Evolutionary conservation across 345 rosid genomes (phyloP).

Genomic region (Aurinia saxatilis): DNA sequence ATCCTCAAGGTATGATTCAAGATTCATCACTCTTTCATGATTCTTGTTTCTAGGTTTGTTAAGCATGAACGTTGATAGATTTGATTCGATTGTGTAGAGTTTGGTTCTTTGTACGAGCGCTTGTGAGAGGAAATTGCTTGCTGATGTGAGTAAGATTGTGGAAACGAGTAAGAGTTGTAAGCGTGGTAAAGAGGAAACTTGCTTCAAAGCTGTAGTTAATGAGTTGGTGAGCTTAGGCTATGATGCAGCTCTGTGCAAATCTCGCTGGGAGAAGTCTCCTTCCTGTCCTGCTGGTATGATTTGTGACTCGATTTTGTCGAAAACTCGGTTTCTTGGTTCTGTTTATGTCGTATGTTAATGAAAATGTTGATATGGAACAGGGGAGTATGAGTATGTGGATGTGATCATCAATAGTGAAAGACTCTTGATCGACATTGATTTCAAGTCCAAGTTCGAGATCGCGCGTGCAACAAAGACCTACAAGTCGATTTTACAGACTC

Average conservation of each 20-base stretch:
- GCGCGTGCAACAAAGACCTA: constrained; percentile 78
- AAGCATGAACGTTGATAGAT: background rate
- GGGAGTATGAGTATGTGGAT: constrained; percentile 71
- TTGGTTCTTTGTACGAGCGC: constrained; percentile 50
- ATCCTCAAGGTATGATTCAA: constrained; percentile 49
- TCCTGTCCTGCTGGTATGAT: constrained; percentile 64
- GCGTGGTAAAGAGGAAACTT: constrained; percentile 44
- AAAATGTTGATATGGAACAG: constrained; percentile 29
- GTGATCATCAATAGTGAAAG: constrained; percentile 58
- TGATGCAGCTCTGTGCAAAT: constrained; percentile 71
- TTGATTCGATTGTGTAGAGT: constrained; percentile 30
- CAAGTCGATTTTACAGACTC: constrained; percentile 55
- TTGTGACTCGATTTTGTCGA: constrained; percentile 1
- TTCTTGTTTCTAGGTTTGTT: background rate
- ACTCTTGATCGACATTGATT: constrained; percentile 65
- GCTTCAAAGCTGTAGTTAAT: constrained; percentile 47
- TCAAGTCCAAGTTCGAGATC: constrained; percentile 78
- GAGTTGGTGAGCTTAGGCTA: constrained; percentile 57
- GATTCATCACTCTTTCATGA: no score
- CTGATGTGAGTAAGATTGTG: constrained; percentile 57
- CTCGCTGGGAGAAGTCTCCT: constrained; percentile 78
- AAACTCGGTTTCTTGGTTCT: background rate
- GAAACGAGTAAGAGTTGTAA: constrained; percentile 62
- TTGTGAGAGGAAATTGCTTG: constrained; percentile 52
- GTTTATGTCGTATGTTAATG: background rate